A percentile compares a stretch with the other conserved stretches of the same genome.
Evolutionary conservation across 495 filamentous ascomycete genomes (phyloP).

Genomic region (Penicillium paradoxum): DNA sequence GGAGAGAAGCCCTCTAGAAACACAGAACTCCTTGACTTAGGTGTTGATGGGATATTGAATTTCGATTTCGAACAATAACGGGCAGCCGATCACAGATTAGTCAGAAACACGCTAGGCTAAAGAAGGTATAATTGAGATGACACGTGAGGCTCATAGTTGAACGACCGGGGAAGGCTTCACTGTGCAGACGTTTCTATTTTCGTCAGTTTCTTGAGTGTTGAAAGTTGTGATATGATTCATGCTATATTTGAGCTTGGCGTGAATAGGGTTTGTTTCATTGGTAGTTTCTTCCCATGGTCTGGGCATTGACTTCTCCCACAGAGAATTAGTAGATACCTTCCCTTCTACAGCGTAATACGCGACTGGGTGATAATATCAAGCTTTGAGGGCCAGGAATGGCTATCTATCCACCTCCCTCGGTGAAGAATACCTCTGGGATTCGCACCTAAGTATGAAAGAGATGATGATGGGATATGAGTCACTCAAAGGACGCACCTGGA

Average conservation of each 20-base stretch:
- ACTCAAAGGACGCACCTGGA: too few relatives aligned
- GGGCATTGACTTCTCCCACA: background rate
- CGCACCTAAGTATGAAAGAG: background rate
- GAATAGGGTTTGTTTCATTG: background rate
- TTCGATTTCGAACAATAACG: slow-evolving; percentile 11
- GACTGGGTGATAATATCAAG: background rate
- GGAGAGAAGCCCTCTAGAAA: slow-evolving; percentile 3
- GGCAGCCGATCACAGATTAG: slow-evolving; percentile 9
- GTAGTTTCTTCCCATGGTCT: background rate
- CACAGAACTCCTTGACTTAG: background rate
- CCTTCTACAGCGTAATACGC: background rate
- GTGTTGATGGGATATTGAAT: slow-evolving; percentile 9
- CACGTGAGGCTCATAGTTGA: slow-evolving; percentile 8
- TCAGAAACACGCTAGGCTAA: slow-evolving; percentile 8
- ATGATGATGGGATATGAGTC: too few relatives aligned
- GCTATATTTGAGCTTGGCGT: background rate
- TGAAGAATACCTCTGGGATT: background rate
- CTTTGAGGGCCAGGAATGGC: background rate
- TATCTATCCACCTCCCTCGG: background rate
- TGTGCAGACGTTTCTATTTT: too few relatives aligned
- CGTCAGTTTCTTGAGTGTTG: too few relatives aligned
- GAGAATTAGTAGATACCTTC: background rate
- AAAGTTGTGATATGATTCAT: too few relatives aligned
- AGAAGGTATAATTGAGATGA: slow-evolving; percentile 5
- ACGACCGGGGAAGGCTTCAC: background rate